phyloP scores from a whole-genome alignment of 1,284 basidiomycete genomes.

The Trametes hirsuta region DNA sequence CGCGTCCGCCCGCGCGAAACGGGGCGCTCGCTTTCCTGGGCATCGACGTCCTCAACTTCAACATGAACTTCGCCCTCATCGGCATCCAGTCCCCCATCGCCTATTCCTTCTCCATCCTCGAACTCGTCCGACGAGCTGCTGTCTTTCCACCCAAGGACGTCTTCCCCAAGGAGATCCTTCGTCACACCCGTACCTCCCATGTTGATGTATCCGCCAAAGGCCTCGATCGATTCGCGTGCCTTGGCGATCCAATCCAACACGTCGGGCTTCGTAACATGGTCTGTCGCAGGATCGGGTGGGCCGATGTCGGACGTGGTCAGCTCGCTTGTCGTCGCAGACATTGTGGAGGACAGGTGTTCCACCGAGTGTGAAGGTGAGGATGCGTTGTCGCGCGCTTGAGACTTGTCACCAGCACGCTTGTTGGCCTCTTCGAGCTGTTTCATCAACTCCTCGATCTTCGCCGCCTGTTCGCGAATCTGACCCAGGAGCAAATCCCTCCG shows the following conservation, averaged over 20 bases:
- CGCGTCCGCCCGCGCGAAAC: conserved; percentile 17
- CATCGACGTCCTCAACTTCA: conserved; percentile 26
- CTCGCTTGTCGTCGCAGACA: conserved; percentile 24
- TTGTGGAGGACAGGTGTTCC: conserved; percentile 18
- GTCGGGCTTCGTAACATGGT: conserved; percentile 36
- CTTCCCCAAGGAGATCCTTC: conserved; percentile 50
- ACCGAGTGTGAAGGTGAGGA: conserved; percentile 23
- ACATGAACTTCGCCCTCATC: conserved; percentile 21
- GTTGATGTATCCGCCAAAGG: conserved; percentile 66
- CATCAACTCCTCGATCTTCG: conserved; percentile 71
- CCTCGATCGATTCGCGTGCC: conserved; percentile 65
- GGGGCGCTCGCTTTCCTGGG: conserved; percentile 3
- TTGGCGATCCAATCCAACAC: conserved; percentile 75
- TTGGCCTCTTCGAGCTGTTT: conserved; percentile 55
- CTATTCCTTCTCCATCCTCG: conserved; percentile 25
- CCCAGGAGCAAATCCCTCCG: conserved; percentile 78
- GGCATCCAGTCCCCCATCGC: conserved; percentile 8
- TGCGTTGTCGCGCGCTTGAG: conserved; percentile 13
- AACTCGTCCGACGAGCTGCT: conserved; percentile 17
- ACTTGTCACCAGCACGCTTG: conserved; percentile 26
- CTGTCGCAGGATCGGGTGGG: conserved; percentile 14
- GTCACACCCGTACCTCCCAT: conserved; percentile 58
- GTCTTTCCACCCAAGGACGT: conserved; percentile 29
- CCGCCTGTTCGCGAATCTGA: conserved; percentile 71
- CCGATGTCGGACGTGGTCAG: conserved; percentile 30